A percentile compares a stretch with the other conserved stretches of the same genome.
These are phyloP conservation scores for Talaromyces liani DNA, from an alignment of 495 filamentous ascomycete genomes.

Conservation along the genomic window DNA sequence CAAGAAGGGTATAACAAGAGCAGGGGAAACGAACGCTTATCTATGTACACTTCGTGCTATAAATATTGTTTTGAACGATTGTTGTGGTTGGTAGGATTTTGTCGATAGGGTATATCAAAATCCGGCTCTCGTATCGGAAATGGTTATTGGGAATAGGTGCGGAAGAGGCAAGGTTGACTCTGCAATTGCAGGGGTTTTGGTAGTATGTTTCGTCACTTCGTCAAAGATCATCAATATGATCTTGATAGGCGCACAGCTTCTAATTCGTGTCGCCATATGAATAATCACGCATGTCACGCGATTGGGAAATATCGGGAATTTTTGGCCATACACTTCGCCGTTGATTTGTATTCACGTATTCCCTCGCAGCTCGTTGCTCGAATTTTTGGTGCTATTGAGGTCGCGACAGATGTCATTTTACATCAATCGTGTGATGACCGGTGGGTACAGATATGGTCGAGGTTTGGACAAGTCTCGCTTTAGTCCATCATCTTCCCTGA, in stretches of 20 bases:
- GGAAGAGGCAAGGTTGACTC: neutral
- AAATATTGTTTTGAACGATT: neutral
- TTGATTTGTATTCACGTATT: neutral
- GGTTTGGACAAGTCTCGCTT: neutral
- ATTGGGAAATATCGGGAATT: neutral
- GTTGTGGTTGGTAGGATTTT: neutral
- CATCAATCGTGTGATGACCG: neutral
- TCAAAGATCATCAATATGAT: neutral
- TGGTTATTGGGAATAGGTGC: neutral
- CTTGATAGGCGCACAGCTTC: neutral
- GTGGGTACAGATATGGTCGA: neutral
- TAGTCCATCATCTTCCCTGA: neutral
- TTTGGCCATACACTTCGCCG: neutral
- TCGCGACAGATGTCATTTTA: neutral
- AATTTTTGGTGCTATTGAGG: neutral
- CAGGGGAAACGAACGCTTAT: neutral
- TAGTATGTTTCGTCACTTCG: neutral
- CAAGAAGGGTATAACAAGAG: neutral
- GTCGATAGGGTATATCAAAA: neutral
- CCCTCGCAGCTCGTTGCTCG: neutral
- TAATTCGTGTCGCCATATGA: neutral
- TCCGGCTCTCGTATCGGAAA: neutral
- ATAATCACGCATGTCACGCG: neutral
- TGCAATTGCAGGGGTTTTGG: neutral
- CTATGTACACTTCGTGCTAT: neutral